Evolutionary conservation across 805 yeast species (phyloP).

Genomic region (Sungouiella blattae): DNA sequence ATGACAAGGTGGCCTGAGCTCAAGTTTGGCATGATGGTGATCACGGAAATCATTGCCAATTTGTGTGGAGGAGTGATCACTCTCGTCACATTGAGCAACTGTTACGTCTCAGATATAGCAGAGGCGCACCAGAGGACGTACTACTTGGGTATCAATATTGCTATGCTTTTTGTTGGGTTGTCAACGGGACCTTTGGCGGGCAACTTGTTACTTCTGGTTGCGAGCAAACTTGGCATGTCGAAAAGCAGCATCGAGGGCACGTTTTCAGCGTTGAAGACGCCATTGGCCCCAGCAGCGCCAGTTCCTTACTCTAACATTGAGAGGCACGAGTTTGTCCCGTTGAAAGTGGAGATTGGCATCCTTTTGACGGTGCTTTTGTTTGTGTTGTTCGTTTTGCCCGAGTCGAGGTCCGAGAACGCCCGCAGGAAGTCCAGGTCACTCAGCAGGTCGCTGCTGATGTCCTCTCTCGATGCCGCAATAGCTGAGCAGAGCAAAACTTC

Average conservation of each 20-base stretch:
- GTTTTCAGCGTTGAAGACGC: too few relatives aligned
- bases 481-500: not conserved
- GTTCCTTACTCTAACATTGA: conserved; percentile 9
- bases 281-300: not conserved
- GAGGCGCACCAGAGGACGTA: conserved; percentile 57
- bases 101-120: conserved; percentile 73
- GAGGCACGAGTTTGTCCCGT: conserved; percentile 30
- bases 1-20: conserved; percentile 26
- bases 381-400: conserved; percentile 45
- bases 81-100: conserved; percentile 54
- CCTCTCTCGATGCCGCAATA: conserved; percentile 1
- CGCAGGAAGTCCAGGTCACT: conserved; percentile 48
- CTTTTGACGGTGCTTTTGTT: conserved; percentile 28
- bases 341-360: conserved; percentile 28
- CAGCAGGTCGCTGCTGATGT: conserved; percentile 20
- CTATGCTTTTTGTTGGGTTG: conserved; percentile 56
- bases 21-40: conserved; percentile 35
- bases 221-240: not conserved
- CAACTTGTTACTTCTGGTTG: conserved; percentile 10
- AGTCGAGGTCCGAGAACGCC: conserved; percentile 58
- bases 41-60: conserved; percentile 44
- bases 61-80: conserved; percentile 63
- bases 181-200: conserved; percentile 66
- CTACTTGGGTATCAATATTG: conserved; percentile 56
- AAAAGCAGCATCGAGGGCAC: not conserved